Percentiles rank a stretch among this genome's conserved stretches.
phyloP scores from a whole-genome alignment of 1,284 basidiomycete species.

The Microbotryum violaceum region DNA sequence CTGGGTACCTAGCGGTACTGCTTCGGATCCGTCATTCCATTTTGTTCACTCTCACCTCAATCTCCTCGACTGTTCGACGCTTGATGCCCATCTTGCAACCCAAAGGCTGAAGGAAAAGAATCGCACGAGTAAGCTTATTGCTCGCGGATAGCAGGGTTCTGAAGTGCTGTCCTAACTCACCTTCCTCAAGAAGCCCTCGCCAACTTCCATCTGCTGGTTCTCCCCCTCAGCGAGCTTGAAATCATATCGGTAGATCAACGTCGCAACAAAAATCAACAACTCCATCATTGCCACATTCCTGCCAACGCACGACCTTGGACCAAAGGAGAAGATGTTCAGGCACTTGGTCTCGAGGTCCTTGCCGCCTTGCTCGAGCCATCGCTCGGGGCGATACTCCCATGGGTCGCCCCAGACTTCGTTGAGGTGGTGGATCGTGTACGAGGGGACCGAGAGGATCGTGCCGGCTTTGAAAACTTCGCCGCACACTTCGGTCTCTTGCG shows the following conservation, averaged over 20 bases:
- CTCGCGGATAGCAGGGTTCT: too few relatives aligned
- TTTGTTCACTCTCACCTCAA: too few relatives aligned
- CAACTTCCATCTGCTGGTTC: slow-evolving; percentile 51
- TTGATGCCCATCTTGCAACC: slow-evolving; percentile 21
- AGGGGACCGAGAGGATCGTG: slow-evolving; percentile 43
- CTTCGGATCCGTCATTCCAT: too few relatives aligned
- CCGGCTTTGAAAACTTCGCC: slow-evolving; percentile 61
- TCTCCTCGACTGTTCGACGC: background rate
- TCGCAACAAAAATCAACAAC: slow-evolving; percentile 66
- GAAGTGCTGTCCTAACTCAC: background rate
- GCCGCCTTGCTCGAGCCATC: slow-evolving; percentile 65
- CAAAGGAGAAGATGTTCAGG: slow-evolving; percentile 60
- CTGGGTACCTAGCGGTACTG: too few relatives aligned
- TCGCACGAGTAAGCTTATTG: background rate
- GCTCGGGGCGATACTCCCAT: slow-evolving; percentile 50
- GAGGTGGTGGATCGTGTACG: slow-evolving; percentile 70
- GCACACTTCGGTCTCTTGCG: slow-evolving; percentile 56
- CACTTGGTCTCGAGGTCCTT: slow-evolving; percentile 53
- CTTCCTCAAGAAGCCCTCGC: slow-evolving; percentile 71
- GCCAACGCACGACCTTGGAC: slow-evolving; percentile 41
- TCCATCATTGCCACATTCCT: slow-evolving; percentile 57
- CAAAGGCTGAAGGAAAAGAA: background rate
- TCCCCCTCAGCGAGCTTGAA: slow-evolving; percentile 36
- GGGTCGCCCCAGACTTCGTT: slow-evolving; percentile 65
- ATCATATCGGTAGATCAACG: slow-evolving; percentile 62